Base-by-base conservation (phyloP, 2,329 filamentous ascomycete genomes). In the Colletotrichum sublineola region DNA sequence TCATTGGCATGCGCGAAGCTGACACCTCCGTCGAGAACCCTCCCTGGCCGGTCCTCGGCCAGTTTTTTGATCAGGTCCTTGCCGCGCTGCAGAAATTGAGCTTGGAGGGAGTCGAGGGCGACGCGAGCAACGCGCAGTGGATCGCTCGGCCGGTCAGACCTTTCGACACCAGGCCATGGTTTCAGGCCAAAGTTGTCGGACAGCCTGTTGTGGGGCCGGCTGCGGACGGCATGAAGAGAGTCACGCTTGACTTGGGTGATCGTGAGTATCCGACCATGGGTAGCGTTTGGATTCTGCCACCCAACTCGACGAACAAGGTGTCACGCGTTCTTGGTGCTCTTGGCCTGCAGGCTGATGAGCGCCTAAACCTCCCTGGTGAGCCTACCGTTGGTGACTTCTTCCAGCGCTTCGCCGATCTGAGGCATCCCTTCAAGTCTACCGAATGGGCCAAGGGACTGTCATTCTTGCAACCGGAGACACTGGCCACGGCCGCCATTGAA, bases 251-350 rank as follows among this genome's bases (percentile, higher is more conserved):
- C 40, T 8, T 72, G 60, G 69, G 58, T 3, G 69, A 65, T 36
- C 66, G 69, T n/a, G 69, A 69, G 15, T 72, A 72, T 29, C 66
- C 69, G 12, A 72, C 69, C 20, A 72, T 72, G 69, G 66, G 66
- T 4, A 72, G 69, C 12, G 50, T 72, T 6, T 72, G 69, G 69
- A 69, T 72, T n/a, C 60, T 72, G 24, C 69, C 69, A 1, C 69
- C 69, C 15, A 72, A 72, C 40, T 69, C 66, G n/a, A 60, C 46
- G 38, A 69, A 63, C 53, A 72, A 69, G 46, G 69, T 72, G 40
- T 72, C 69, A 29, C 53, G 69, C 36, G 69, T 72, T 5, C 53
- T 72, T 31, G 60, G 56, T 15, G 66, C 69, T 0, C 58, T 72
- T 2, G 55, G 69, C 4, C 12, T 69, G 11, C 46, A 33, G 24